Evolutionary conservation across 495 filamentous ascomycete genomes (phyloP).

Genomic region (Penicillium malachiteum): DNA sequence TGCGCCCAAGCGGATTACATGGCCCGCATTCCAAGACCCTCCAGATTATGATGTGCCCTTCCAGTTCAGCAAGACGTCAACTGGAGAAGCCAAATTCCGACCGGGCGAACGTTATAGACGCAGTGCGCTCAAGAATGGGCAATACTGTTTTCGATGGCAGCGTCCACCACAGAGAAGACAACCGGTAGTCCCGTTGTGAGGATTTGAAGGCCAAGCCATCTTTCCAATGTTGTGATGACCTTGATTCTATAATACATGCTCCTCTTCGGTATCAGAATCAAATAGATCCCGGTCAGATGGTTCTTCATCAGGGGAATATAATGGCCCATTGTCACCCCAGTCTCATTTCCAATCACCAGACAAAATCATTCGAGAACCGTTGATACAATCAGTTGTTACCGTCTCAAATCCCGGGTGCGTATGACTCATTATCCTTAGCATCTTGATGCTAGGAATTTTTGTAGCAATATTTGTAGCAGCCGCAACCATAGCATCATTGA

Average conservation of each 20-base stretch:
- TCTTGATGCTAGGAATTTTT: background rate
- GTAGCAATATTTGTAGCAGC: slow-evolving; percentile 7
- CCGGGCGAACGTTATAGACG: too few species aligned
- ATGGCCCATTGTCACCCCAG: slow-evolving; percentile 5
- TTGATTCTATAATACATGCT: background rate
- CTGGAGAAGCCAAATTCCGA: too few species aligned
- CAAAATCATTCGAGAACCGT: background rate
- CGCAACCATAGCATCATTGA: slow-evolving; percentile 8
- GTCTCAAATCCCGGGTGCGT: slow-evolving; percentile 4
- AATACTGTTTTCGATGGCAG: too few species aligned
- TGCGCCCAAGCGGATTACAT: too few species aligned
- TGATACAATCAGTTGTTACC: slow-evolving; percentile 9
- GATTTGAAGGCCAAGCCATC: too few species aligned
- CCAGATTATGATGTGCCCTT: too few species aligned
- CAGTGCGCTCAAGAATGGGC: too few species aligned
- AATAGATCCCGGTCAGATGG: background rate
- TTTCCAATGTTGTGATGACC: too few species aligned
- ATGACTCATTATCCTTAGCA: slow-evolving; percentile 8
- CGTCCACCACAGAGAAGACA: too few species aligned
- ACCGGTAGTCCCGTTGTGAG: too few species aligned
- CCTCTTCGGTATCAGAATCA: background rate
- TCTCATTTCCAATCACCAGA: background rate
- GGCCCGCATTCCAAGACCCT: too few species aligned
- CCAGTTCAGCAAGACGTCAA: too few species aligned
- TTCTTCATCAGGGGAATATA: background rate